These are phyloP conservation scores for Nicotiana rustica DNA, from an alignment of 305 asterid species.

Conservation along the genomic window DNA sequence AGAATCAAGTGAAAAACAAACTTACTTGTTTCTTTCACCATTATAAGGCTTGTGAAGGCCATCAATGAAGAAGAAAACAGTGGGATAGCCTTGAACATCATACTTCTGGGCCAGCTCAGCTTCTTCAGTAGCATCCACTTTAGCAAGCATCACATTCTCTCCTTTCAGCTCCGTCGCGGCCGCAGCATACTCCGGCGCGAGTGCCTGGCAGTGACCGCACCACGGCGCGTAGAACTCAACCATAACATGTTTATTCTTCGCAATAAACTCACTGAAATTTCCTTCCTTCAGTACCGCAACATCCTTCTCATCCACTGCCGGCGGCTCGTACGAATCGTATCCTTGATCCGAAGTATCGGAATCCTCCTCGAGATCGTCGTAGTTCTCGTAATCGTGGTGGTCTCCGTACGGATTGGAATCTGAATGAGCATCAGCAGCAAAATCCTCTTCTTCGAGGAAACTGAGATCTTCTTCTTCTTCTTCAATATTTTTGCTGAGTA, in stretches of 20 bases:
- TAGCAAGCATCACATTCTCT: slow-evolving; percentile 72
- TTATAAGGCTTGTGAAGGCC: slow-evolving; percentile 76
- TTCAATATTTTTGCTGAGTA: slow-evolving; percentile 36
- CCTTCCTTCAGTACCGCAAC: slow-evolving; percentile 75
- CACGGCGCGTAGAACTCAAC: slow-evolving; percentile 96
- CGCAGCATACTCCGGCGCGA: slow-evolving; percentile 92
- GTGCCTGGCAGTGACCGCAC: slow-evolving; percentile 94
- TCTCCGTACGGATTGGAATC: slow-evolving; percentile 41
- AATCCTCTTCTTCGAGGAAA: slow-evolving; percentile 65
- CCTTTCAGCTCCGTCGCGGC: slow-evolving; percentile 81
- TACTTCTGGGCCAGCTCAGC: slow-evolving; percentile 79
- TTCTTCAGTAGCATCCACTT: slow-evolving; percentile 85
- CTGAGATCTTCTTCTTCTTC: slow-evolving; percentile 86
- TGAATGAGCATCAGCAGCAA: slow-evolving; percentile 32
- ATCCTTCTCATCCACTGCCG: slow-evolving; percentile 78
- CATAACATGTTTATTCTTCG: slow-evolving; percentile 74
- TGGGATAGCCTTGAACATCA: slow-evolving; percentile 82
- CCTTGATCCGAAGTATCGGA: slow-evolving; percentile 45
- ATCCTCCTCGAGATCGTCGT: slow-evolving; percentile 71
- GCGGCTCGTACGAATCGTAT: slow-evolving; percentile 47
- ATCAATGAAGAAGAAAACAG: slow-evolving; percentile 74
- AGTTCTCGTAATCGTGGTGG: slow-evolving; percentile 71
- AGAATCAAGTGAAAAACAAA: neutral
- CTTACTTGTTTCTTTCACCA: slow-evolving; percentile 84
- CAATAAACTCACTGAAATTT: slow-evolving; percentile 73